Evolutionary conservation across 495 filamentous ascomycete species (phyloP).

Genomic region (Bryoglossum gracile): DNA sequence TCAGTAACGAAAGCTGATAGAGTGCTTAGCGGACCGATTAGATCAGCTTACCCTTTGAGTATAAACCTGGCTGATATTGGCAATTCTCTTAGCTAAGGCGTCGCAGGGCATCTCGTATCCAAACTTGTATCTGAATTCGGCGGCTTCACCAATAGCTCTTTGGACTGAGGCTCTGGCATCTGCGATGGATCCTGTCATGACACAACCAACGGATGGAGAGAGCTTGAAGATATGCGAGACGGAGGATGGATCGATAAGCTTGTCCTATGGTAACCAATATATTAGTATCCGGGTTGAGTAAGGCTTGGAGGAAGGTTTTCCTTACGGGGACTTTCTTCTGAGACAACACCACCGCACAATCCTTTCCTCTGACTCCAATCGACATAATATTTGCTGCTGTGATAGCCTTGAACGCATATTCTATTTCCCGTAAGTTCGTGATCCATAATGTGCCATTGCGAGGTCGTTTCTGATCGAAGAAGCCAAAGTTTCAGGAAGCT

Average conservation of each 20-base stretch:
- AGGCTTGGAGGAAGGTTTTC: constrained; percentile 35
- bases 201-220: constrained; percentile 91
- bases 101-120: constrained; percentile 99
- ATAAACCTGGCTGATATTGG: constrained; percentile 98
- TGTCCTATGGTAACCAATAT: constrained; percentile 58
- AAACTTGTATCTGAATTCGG: constrained; percentile 95
- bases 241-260: constrained; percentile 94
- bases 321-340: constrained; percentile 99
- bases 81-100: constrained; percentile 88
- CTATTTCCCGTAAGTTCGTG: too few relatives aligned
- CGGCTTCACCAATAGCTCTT: constrained; percentile 89
- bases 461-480: too few relatives aligned
- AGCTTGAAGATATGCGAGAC: constrained; percentile 96
- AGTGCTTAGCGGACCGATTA: constrained; percentile 19
- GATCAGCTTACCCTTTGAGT: constrained; percentile 64
- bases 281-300: constrained; percentile 28
- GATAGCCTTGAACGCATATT: constrained; percentile 99
- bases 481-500: not conserved
- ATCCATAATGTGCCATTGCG: too few relatives aligned
- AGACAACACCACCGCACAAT: constrained; percentile 92
- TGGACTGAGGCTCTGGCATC: constrained; percentile 89
- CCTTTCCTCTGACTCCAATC: constrained; percentile 89
- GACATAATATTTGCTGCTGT: constrained; percentile 98
- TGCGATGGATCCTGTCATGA: constrained; percentile 98
- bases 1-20: constrained; percentile 11